A percentile compares a stretch with the other conserved stretches of the same genome.
These are phyloP conservation scores for Acephala macrosclerotiorum DNA, from an alignment of 2,329 filamentous ascomycete genomes.

Conservation along the genomic window DNA sequence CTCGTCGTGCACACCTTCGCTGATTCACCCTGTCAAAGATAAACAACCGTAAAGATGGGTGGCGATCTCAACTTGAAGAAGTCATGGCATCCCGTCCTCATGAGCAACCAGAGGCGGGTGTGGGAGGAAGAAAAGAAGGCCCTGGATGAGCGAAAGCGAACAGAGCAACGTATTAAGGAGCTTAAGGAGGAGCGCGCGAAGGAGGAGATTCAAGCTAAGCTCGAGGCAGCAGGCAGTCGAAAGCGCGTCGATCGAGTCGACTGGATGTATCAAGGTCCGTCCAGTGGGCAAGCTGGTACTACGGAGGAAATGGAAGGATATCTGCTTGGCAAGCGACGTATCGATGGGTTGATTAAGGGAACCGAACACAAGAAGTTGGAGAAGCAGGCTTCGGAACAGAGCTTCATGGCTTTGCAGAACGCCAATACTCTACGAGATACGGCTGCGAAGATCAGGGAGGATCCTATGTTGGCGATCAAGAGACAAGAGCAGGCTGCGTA, in stretches of 20 bases:
- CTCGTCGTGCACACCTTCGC: background rate
- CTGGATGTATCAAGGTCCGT: slow-evolving; percentile 97
- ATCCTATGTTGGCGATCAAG: slow-evolving; percentile 93
- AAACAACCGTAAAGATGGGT: slow-evolving; percentile 71
- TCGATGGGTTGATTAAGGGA: slow-evolving; percentile 86
- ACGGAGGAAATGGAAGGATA: slow-evolving; percentile 94
- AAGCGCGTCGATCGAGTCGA: slow-evolving; percentile 86
- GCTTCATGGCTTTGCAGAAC: slow-evolving; percentile 67
- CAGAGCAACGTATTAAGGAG: slow-evolving; percentile 90
- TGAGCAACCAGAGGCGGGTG: slow-evolving; percentile 89
- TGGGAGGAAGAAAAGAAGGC: slow-evolving; percentile 93
- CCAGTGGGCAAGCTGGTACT: slow-evolving; percentile 75
- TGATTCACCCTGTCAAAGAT: background rate
- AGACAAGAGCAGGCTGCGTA: slow-evolving; percentile 86
- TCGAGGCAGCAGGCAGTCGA: slow-evolving; percentile 86
- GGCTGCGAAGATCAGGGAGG: slow-evolving; percentile 85
- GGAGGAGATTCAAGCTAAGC: slow-evolving; percentile 88
- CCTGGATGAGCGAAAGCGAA: slow-evolving; percentile 92
- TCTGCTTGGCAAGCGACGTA: slow-evolving; percentile 87
- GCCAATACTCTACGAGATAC: slow-evolving; percentile 81
- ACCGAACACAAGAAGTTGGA: slow-evolving; percentile 82
- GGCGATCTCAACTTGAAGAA: slow-evolving; percentile 96
- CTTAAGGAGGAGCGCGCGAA: slow-evolving; percentile 92
- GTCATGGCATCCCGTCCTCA: slow-evolving; percentile 90
- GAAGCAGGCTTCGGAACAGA: slow-evolving; percentile 71